Percentiles rank a stretch among this genome's conserved stretches.
Evolutionary conservation across 352 stramenopile species (phyloP).

Genomic region (Globisporangium emineosum): DNA sequence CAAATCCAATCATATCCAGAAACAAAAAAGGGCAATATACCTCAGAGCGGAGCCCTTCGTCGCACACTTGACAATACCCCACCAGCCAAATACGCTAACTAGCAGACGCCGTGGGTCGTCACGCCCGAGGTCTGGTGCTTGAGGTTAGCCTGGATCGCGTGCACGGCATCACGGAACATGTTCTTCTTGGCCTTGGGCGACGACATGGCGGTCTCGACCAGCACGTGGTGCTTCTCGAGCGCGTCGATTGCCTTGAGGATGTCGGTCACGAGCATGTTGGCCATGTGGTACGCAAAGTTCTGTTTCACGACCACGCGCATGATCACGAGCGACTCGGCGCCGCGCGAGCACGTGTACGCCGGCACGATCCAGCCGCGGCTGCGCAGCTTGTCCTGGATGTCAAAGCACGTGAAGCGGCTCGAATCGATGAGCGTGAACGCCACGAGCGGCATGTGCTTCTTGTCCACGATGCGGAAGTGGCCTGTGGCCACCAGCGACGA

Average conservation of each 20-base stretch:
- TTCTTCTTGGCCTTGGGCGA: slow-evolving; percentile 75
- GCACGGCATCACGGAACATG: slow-evolving; percentile 64
- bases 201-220: slow-evolving; percentile 75
- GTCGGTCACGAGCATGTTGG: slow-evolving; percentile 84
- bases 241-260: slow-evolving; percentile 83
- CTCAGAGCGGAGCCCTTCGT: too few relatives aligned
- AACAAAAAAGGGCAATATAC: too few relatives aligned
- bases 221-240: slow-evolving; percentile 74
- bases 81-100: slow-evolving; percentile 2
- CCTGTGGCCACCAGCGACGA: slow-evolving; percentile 69
- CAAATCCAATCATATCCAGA: too few relatives aligned
- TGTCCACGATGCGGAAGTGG: slow-evolving; percentile 88
- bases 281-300: slow-evolving; percentile 88
- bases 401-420: slow-evolving; percentile 83
- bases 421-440: slow-evolving; percentile 83
- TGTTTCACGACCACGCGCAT: slow-evolving; percentile 91
- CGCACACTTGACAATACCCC: too few relatives aligned
- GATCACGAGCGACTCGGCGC: slow-evolving; percentile 81
- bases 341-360: slow-evolving; percentile 85
- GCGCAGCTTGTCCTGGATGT: slow-evolving; percentile 89
- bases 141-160: slow-evolving; percentile 61
- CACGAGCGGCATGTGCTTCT: slow-evolving; percentile 89
- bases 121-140: slow-evolving; percentile 72
- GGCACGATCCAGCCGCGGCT: slow-evolving; percentile 88
- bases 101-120: slow-evolving; percentile 84